Conservation (phyloP, 768 basidiomycete species). For the Pleurotus ostreatus region DNA sequence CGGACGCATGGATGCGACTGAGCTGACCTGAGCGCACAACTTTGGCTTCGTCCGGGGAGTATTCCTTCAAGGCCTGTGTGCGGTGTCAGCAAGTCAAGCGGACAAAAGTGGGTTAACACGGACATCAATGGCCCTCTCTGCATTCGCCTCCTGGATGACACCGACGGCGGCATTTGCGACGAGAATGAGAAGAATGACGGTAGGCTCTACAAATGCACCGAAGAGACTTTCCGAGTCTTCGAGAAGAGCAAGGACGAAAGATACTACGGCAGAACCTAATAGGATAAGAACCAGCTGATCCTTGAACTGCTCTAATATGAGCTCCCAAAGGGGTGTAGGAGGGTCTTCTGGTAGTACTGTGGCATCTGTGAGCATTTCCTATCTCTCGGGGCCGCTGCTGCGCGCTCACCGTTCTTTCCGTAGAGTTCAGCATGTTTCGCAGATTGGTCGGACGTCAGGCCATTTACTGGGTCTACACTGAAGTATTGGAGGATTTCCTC, state of each 20-base stretch:
- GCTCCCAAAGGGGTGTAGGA: constrained; percentile 86
- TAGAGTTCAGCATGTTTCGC: constrained; percentile 73
- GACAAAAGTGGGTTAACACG: constrained; percentile 26
- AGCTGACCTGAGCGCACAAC: constrained; percentile 73
- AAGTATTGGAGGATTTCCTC: constrained; percentile 72
- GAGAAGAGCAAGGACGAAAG: constrained; percentile 86
- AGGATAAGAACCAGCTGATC: constrained; percentile 98
- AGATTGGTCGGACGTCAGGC: constrained; percentile 66
- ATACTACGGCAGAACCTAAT: constrained; percentile 88
- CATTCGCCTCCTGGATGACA: constrained; percentile 94
- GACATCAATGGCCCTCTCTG: constrained; percentile 96
- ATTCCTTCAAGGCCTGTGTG: constrained; percentile 86
- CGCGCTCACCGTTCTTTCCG: constrained; percentile 74
- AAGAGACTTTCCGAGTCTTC: constrained; percentile 69
- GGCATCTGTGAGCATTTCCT: constrained; percentile 9
- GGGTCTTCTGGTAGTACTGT: constrained; percentile 91
- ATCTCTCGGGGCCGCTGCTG: not conserved
- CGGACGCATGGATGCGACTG: constrained; percentile 74
- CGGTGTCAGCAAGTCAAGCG: constrained; percentile 3
- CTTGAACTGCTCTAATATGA: constrained; percentile 98
- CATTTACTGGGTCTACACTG: constrained; percentile 54
- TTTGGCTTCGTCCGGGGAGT: constrained; percentile 95
- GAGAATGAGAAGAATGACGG: constrained; percentile 93
- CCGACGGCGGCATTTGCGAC: constrained; percentile 97
- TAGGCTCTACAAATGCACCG: constrained; percentile 92